Evolutionary conservation across 2,329 filamentous ascomycete species (phyloP).

Genomic region (Aspergillus pseudoglaucus): DNA sequence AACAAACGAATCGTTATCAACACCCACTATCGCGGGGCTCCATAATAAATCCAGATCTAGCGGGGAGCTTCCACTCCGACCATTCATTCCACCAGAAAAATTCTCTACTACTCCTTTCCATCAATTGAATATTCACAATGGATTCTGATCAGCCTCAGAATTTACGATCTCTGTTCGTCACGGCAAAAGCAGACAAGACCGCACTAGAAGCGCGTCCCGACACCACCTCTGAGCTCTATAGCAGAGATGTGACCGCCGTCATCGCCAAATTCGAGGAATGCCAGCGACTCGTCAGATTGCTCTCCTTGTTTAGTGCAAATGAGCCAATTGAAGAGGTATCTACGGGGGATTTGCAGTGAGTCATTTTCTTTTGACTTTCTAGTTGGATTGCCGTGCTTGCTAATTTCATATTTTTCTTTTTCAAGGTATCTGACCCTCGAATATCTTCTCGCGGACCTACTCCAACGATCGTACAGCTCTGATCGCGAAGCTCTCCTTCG

Average conservation of each 20-base stretch:
- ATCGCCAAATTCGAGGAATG: conserved; percentile 69
- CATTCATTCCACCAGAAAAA: neutral
- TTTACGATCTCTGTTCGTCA: conserved; percentile 49
- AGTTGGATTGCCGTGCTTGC: conserved; percentile 2
- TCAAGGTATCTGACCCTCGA: conserved; percentile 66
- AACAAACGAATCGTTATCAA: neutral
- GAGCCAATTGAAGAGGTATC: conserved; percentile 81
- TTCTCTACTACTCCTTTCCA: neutral
- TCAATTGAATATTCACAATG: neutral
- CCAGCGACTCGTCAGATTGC: conserved; percentile 58
- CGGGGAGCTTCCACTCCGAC: neutral
- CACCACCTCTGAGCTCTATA: conserved; percentile 59
- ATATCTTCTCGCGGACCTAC: conserved; percentile 72
- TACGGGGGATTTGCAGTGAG: conserved; percentile 72
- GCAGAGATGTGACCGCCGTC: conserved; percentile 59
- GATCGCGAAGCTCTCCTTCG: conserved; percentile 60
- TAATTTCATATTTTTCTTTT: conserved; percentile 11
- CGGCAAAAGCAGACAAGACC: conserved; percentile 50
- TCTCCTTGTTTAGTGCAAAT: conserved; percentile 85
- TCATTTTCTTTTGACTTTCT: neutral
- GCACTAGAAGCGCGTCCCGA: conserved; percentile 59
- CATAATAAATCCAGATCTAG: neutral
- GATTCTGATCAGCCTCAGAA: conserved; percentile 43
- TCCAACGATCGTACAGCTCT: conserved; percentile 57
- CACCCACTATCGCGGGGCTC: neutral